A percentile compares a stretch with the other conserved stretches of the same genome.
Evolutionary conservation across 768 basidiomycete genomes (phyloP).

Genomic region (Termitomyces sp.): DNA sequence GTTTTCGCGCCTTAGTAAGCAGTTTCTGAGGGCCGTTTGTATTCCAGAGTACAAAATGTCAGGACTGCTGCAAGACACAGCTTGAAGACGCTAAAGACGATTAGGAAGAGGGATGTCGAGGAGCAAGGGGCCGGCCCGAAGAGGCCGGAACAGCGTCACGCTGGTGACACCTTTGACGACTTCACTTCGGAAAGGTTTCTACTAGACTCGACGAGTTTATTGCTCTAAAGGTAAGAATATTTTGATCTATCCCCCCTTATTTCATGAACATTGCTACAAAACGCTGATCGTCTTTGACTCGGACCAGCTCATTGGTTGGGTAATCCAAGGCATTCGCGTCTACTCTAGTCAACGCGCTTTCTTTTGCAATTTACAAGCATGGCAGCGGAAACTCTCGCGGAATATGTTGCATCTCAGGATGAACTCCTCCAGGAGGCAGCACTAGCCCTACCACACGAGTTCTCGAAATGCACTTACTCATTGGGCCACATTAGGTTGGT

Average conservation of each 20-base stretch:
- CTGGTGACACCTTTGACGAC: neutral
- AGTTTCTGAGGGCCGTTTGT: neutral
- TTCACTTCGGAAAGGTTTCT: neutral
- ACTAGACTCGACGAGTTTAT: neutral
- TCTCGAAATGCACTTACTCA: conserved; percentile 60
- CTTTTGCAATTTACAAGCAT: neutral
- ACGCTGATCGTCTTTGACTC: neutral
- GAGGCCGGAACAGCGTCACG: neutral
- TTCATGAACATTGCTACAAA: neutral
- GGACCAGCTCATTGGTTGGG: neutral
- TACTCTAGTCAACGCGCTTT: neutral
- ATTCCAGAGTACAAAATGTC: neutral
- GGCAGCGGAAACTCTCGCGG: conserved; percentile 30
- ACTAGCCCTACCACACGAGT: conserved; percentile 58
- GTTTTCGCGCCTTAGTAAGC: neutral
- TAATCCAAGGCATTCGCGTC: neutral
- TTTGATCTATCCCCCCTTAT: no score
- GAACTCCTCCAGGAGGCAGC: conserved; percentile 46
- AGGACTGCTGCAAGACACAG: neutral
- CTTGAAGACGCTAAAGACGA: neutral
- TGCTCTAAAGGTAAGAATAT: neutral
- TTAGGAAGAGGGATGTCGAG: neutral
- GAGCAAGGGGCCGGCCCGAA: neutral
- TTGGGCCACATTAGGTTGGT: conserved; percentile 49
- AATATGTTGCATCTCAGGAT: conserved; percentile 43